phyloP scores from a whole-genome alignment of 805 yeast genomes.

The Starmerella asiatica region DNA sequence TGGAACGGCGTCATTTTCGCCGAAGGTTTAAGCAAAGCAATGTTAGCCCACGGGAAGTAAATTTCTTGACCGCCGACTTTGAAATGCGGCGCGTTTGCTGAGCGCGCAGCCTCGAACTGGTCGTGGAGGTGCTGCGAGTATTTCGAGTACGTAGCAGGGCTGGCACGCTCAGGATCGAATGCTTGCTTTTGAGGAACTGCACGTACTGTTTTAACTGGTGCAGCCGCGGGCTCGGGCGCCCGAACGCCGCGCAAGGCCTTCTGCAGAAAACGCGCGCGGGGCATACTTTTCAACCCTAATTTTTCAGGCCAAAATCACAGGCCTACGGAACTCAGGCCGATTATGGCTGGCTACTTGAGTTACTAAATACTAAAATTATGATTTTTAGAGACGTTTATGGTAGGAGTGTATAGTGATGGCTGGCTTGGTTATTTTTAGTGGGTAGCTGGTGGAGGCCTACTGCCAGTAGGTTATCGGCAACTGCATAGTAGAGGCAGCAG shows the following conservation, averaged over 20 bases:
- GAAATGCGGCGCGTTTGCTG: constrained; percentile 59
- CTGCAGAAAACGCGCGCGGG: constrained; percentile 17
- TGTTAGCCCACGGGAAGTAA: constrained; percentile 75
- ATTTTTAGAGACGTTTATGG: too few relatives aligned
- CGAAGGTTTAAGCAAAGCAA: constrained; percentile 71
- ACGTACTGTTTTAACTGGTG: constrained; percentile 5
- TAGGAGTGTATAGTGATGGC: too few relatives aligned
- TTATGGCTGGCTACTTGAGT: too few relatives aligned
- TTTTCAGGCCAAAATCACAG: too few relatives aligned
- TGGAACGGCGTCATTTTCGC: constrained; percentile 97
- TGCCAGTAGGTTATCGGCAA: too few relatives aligned
- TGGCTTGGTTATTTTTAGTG: too few relatives aligned
- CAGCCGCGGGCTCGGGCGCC: constrained; percentile 21
- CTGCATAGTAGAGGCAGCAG: too few relatives aligned
- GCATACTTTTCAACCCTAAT: constrained; percentile 19
- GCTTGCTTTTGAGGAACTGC: constrained; percentile 8
- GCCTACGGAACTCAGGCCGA: too few relatives aligned
- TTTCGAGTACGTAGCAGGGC: constrained; percentile 18
- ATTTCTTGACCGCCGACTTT: constrained; percentile 60
- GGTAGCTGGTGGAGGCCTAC: too few relatives aligned
- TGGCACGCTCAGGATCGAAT: constrained; percentile 11
- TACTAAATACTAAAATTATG: not conserved
- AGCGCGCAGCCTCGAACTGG: constrained; percentile 7
- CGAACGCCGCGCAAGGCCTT: constrained; percentile 17
- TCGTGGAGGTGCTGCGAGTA: constrained; percentile 18